phyloP scores from a whole-genome alignment of 345 rosid species.

The Excoecaria cochinchinensis region DNA sequence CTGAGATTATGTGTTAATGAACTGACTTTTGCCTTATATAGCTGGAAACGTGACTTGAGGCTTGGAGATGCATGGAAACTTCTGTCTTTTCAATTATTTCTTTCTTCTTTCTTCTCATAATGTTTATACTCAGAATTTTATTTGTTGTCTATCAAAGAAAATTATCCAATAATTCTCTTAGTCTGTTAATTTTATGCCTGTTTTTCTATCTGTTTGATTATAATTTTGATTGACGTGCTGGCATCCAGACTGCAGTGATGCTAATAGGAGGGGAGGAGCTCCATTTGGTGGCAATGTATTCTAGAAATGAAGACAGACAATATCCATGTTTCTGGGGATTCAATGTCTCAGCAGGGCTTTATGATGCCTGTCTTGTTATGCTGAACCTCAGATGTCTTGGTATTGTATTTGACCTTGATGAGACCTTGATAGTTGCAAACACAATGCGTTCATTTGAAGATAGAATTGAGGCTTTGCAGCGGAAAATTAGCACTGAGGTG shows the following conservation, averaged over 20 bases:
- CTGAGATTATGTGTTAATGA: not conserved
- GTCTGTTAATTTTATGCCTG: not conserved
- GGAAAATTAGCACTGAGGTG: constrained; percentile 66
- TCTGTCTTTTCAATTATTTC: not conserved
- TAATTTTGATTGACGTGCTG: constrained; percentile 14
- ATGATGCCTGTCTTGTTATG: constrained; percentile 80
- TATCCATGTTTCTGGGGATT: constrained; percentile 94
- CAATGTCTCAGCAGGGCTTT: constrained; percentile 64
- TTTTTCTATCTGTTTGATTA: not conserved
- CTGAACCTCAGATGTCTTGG: constrained; percentile 91
- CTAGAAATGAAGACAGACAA: constrained; percentile 46
- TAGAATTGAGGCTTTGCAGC: constrained; percentile 73
- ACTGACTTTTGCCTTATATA: not conserved
- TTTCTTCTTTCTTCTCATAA: not conserved
- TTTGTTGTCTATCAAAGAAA: not conserved
- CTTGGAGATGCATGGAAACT: not conserved
- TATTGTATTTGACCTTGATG: constrained; percentile 98
- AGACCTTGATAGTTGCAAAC: constrained; percentile 93
- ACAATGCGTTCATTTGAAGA: constrained; percentile 96
- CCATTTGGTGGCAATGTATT: constrained; percentile 90
- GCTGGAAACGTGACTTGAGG: not conserved
- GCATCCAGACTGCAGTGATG: constrained; percentile 86
- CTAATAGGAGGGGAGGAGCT: constrained; percentile 74
- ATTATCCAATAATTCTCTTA: not conserved
- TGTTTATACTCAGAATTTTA: not conserved